A percentile compares a stretch with the other conserved stretches of the same genome.
Conservation (phyloP, 257 asterid genomes). For the Haberlea rhodopensis region DNA sequence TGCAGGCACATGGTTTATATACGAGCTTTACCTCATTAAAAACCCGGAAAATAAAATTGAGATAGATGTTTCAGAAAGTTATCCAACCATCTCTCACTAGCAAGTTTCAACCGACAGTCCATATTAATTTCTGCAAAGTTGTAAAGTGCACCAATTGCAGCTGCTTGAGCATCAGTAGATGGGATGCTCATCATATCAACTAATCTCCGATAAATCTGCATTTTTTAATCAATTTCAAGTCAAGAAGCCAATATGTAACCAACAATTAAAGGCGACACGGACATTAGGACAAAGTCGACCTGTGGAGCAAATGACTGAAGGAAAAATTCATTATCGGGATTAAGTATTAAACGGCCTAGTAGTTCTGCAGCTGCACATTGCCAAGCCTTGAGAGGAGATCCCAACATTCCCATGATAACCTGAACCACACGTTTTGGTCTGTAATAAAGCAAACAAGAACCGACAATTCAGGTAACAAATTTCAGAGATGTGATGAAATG, state of each 20-base stretch:
- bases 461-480: conserved; percentile 22
- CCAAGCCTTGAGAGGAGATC: conserved; percentile 87
- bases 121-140: conserved; percentile 82
- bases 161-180: conserved; percentile 87
- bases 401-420: conserved; percentile 84
- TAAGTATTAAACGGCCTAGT: conserved; percentile 83
- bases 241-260: conserved; percentile 3
- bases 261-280: not conserved
- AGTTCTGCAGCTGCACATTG: conserved; percentile 97
- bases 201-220: conserved; percentile 74
- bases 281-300: conserved; percentile 36
- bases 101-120: conserved; percentile 94
- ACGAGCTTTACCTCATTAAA: not conserved
- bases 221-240: conserved; percentile 3
- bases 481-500: conserved; percentile 7
- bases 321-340: conserved; percentile 92
- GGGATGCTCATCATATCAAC: conserved; percentile 90
- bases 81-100: conserved; percentile 83
- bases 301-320: conserved; percentile 81
- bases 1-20: conserved; percentile 1
- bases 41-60: not conserved
- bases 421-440: conserved; percentile 86
- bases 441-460: conserved; percentile 20
- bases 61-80: not conserved
- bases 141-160: conserved; percentile 93